Percentiles rank a stretch among this genome's conserved stretches.
phyloP scores from a whole-genome alignment of 2,329 filamentous ascomycete species.

The Phialophora macrospora region DNA sequence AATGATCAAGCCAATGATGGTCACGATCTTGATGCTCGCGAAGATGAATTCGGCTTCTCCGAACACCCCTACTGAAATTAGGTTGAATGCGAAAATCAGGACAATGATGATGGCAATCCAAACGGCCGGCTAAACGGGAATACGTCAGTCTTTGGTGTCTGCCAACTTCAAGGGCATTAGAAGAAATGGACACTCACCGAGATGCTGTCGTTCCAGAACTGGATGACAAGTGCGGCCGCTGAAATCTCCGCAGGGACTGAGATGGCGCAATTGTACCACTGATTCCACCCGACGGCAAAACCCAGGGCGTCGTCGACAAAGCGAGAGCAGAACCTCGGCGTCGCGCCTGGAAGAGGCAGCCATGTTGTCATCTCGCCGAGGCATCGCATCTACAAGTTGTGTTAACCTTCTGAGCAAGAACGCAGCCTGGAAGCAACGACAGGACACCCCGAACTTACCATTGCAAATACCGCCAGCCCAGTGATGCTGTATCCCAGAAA shows the following conservation, averaged over 20 bases:
- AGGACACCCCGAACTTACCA: too few species aligned
- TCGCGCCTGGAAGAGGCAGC: slow-evolving; percentile 47
- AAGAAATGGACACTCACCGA: too few species aligned
- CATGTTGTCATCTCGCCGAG: not conserved
- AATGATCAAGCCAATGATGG: slow-evolving; percentile 57
- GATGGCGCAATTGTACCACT: slow-evolving; percentile 53
- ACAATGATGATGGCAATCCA: slow-evolving; percentile 39
- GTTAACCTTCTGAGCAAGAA: too few species aligned
- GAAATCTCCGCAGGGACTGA: slow-evolving; percentile 61
- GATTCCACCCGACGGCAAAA: slow-evolving; percentile 55
- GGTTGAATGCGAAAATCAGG: slow-evolving; percentile 61
- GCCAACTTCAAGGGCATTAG: too few species aligned
- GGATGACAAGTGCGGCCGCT: slow-evolving; percentile 66
- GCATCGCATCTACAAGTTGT: not conserved
- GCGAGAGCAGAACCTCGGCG: slow-evolving; percentile 48
- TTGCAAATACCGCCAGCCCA: too few species aligned
- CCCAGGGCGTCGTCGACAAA: slow-evolving; percentile 52
- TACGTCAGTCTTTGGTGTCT: too few species aligned
- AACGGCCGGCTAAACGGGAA: too few species aligned
- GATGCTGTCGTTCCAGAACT: slow-evolving; percentile 58
- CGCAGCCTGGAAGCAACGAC: too few species aligned
- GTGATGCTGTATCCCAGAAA: too few species aligned
- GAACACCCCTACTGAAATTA: slow-evolving; percentile 62
- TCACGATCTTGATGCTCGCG: slow-evolving; percentile 56
- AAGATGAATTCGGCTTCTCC: slow-evolving; percentile 55